phyloP scores from a whole-genome alignment of 148 eudicot species.

The Polygonum aviculare region DNA sequence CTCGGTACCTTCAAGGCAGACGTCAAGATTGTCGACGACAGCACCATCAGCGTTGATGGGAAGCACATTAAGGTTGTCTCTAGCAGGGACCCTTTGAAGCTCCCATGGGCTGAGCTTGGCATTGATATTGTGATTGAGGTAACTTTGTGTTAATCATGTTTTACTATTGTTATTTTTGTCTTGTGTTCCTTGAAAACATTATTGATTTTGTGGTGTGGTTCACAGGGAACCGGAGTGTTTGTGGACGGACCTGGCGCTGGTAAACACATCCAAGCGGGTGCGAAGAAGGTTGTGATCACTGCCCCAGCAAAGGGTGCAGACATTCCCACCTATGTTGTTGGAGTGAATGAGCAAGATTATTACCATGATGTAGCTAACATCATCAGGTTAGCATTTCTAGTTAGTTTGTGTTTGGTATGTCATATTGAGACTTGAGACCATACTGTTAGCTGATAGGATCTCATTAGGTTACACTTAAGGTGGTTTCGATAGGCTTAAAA shows the following conservation, averaged over 20 bases:
- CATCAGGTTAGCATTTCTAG: conserved; percentile 43
- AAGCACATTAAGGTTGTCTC: conserved; percentile 94
- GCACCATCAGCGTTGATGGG: conserved; percentile 85
- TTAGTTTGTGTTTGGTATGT: too few relatives aligned
- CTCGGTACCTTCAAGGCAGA: conserved; percentile 96
- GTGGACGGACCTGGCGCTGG: conserved; percentile 99
- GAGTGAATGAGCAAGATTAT: conserved; percentile 84
- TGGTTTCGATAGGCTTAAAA: too few relatives aligned
- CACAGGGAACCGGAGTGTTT: conserved; percentile 94
- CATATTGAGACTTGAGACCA: too few relatives aligned
- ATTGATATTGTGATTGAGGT: conserved; percentile 99
- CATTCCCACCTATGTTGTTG: conserved; percentile 94
- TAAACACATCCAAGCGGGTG: conserved; percentile 99
- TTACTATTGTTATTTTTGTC: neutral
- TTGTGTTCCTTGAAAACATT: neutral
- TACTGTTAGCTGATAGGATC: too few relatives aligned
- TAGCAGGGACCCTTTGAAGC: conserved; percentile 85
- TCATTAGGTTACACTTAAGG: too few relatives aligned
- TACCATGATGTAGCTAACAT: conserved; percentile 78
- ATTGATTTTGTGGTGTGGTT: neutral
- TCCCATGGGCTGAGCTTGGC: conserved; percentile 98
- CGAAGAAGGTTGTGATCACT: conserved; percentile 95
- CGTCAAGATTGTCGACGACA: conserved; percentile 77
- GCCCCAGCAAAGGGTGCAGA: conserved; percentile 99
- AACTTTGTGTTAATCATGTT: neutral